A percentile compares a stretch with the other conserved stretches of the same genome.
phyloP scores from a whole-genome alignment of 2,329 filamentous ascomycete genomes.

The Plenodomus biglobosus region DNA sequence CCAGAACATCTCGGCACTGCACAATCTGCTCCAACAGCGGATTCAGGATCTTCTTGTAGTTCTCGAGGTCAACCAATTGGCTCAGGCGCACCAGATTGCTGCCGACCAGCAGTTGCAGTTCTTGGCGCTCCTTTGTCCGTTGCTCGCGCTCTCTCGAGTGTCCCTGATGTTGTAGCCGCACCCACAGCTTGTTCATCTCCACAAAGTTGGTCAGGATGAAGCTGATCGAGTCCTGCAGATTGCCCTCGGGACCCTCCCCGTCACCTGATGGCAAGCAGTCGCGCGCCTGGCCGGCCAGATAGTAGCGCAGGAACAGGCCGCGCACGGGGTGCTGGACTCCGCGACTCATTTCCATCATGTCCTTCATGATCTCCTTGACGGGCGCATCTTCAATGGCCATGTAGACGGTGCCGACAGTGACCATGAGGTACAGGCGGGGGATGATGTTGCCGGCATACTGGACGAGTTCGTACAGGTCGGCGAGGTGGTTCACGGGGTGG shows the following conservation, averaged over 20 bases:
- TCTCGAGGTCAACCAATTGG: conserved; percentile 90
- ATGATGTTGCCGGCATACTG: conserved; percentile 99
- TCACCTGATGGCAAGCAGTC: conserved; percentile 81
- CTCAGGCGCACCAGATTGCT: conserved; percentile 95
- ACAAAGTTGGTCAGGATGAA: conserved; percentile 99
- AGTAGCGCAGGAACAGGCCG: conserved; percentile 93
- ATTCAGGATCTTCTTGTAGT: conserved; percentile 89
- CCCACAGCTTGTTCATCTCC: conserved; percentile 99
- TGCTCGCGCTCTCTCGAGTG: conserved; percentile 93
- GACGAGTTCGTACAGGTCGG: conserved; percentile 95
- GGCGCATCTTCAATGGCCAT: conserved; percentile 98
- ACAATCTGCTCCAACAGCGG: conserved; percentile 95
- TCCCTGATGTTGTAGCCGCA: conserved; percentile 93
- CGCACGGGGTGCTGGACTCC: conserved; percentile 96
- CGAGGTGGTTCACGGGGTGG: conserved; percentile 95
- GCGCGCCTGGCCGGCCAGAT: conserved; percentile 89
- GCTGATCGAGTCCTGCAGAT: conserved; percentile 95
- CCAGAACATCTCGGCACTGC: conserved; percentile 93
- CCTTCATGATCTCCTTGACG: conserved; percentile 99
- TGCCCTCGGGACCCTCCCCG: conserved; percentile 90
- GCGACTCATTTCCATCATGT: conserved; percentile 99
- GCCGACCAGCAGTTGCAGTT: conserved; percentile 91
- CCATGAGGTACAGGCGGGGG: conserved; percentile 95
- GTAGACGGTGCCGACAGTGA: conserved; percentile 97
- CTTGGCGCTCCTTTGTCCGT: conserved; percentile 89